These are phyloP conservation scores for Psilocybe tampanensis DNA, from an alignment of 768 basidiomycete species.

Conservation along the genomic window DNA sequence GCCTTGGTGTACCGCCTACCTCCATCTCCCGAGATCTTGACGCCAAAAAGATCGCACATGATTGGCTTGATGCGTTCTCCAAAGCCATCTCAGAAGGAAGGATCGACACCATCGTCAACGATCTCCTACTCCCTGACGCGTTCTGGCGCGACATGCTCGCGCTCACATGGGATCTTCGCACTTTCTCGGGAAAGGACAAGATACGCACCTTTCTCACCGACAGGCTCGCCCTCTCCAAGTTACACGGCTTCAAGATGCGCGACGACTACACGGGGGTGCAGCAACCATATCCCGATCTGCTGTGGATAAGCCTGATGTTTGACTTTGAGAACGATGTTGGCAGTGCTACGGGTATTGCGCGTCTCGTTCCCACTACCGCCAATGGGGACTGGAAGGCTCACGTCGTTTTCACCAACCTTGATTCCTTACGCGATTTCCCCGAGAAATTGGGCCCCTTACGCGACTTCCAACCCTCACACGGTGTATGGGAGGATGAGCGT, in stretches of 20 bases:
- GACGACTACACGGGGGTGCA: conserved; percentile 25
- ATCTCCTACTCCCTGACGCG: conserved; percentile 27
- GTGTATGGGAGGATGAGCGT: too few relatives aligned
- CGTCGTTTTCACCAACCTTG: too few relatives aligned
- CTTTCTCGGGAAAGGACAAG: conserved; percentile 42
- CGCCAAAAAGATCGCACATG: conserved; percentile 13
- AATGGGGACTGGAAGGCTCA: conserved; percentile 54
- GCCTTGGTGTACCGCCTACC: conserved; percentile 11
- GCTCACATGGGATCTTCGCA: conserved; percentile 53
- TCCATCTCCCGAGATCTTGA: conserved; percentile 11
- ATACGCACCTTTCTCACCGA: conserved; percentile 38
- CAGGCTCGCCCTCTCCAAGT: conserved; percentile 27
- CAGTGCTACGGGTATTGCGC: conserved; percentile 43
- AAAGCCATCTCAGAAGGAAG: conserved; percentile 9
- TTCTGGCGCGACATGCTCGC: conserved; percentile 55
- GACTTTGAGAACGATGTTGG: conserved; percentile 50
- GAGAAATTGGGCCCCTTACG: too few relatives aligned
- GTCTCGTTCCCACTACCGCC: conserved; percentile 46
- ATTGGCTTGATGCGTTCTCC: conserved; percentile 23
- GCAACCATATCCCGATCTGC: conserved; percentile 40
- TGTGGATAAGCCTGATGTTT: conserved; percentile 51
- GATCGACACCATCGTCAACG: conserved; percentile 17
- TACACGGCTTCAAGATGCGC: conserved; percentile 24
- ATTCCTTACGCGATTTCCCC: too few relatives aligned
- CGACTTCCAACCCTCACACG: too few relatives aligned